phyloP scores from a whole-genome alignment of 1,139 yeast species.

The Hansenula lynferdii region DNA sequence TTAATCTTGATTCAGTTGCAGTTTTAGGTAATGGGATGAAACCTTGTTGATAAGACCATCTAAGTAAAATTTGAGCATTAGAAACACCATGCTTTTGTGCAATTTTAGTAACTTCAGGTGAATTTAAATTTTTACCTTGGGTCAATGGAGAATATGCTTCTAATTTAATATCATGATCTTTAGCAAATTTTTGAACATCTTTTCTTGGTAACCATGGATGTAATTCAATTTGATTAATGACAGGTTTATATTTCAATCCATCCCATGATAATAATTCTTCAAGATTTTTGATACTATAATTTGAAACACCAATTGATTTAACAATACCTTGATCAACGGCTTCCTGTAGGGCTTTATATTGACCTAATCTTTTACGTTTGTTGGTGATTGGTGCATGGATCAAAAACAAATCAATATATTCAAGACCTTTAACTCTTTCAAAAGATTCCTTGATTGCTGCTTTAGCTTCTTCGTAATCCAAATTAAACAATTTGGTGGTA shows the following conservation, averaged over 20 bases:
- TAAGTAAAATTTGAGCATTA: conserved; percentile 36
- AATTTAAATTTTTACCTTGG: conserved; percentile 38
- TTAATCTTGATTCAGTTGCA: conserved; percentile 43
- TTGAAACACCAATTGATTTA: conserved; percentile 34
- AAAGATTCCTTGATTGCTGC: not conserved
- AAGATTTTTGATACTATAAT: conserved; percentile 32
- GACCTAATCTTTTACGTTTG: conserved; percentile 30
- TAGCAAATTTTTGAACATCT: conserved; percentile 35
- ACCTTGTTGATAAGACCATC: conserved; percentile 39
- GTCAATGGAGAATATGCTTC: conserved; percentile 55
- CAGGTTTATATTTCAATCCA: conserved; percentile 25
- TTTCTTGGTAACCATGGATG: not conserved
- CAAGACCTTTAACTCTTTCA: not conserved
- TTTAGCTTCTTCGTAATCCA: not conserved
- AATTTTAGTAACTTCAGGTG: conserved; percentile 8
- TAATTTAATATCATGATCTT: conserved; percentile 31
- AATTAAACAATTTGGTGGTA: not conserved
- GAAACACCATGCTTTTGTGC: conserved; percentile 31
- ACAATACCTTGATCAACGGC: conserved; percentile 25
- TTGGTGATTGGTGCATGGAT: conserved; percentile 34
- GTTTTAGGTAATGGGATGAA: conserved; percentile 72
- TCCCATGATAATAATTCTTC: conserved; percentile 29
- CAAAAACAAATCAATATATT: conserved; percentile 20
- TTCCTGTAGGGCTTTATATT: conserved; percentile 39
- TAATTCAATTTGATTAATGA: not conserved